Evolutionary conservation across 2,329 filamentous ascomycete genomes (phyloP), one percentile per base, ranked within the genome.

Genomic region (Botrytis aclada): DNA sequence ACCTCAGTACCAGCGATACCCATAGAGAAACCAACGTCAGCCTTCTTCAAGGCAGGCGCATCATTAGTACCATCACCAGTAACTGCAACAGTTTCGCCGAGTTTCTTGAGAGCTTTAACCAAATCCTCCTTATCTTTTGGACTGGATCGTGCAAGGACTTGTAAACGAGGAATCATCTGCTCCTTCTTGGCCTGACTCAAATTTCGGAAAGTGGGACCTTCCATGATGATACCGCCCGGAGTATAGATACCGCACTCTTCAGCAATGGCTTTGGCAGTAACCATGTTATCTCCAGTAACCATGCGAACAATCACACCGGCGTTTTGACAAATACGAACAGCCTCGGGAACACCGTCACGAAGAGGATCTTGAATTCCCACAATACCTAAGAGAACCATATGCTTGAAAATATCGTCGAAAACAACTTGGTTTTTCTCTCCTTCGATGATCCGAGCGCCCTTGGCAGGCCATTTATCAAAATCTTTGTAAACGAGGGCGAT

Each of bases 351-450:
- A 76, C 90, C 90, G 9, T 87, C 85, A 72, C 92, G 85, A 29
- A 93, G 87, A 47, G 92, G 92, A 80, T 94, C 92, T 79, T 93
- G 90, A 78, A 94, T 93, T 77, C 91, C 92, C 66, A 92, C 90
- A 58, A 93, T 84, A 29, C 89, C 89, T 76, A 94, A 83, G 83
- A 94, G 92, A 7, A 87, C 89, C 88, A 95, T 93, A 71, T 92
- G 86, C 69, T 87, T 86, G 81, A 93, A 92, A 3, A 95, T 81
- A 73, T 89, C 88, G 25, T 90, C 87, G 74, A 95, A 92, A 7
- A 89, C 84, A 29, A 88, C 90, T 73, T 91, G 86, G 34, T 85
- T 86, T 12, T 79, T 80, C 14, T 92, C 89, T 74, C 92, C 90
- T 75, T 91, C 88, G 45, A 86, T 80, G 29, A 82, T 83, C 66